Base-by-base conservation (phyloP, 306 rosid species). In the Fragaria ananassa region DNA sequence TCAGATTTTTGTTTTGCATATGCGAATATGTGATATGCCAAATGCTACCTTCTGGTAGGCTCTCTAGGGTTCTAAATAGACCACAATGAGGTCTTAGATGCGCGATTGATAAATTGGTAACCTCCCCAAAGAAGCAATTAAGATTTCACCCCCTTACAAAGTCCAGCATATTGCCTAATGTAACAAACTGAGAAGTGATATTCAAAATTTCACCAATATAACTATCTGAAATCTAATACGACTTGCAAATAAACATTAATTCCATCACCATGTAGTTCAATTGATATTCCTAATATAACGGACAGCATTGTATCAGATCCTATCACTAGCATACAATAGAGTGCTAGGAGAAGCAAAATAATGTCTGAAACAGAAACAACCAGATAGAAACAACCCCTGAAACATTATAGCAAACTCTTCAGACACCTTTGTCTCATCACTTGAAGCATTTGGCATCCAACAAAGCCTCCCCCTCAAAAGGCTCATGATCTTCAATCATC, bases 371-470 rank as follows among this genome's bases (percentile, higher is more conserved):
- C 44, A 58, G 47, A 68, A 37, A 2, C 8, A 50, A 51, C 70
- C 42, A 31, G 11, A 78, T 46, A 10, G 44, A 15, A 70, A 3
- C 6, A 39, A 53, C 17, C 53, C 6, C 51, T 12, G 45, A 72
- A 21, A 50, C 62, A 7, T 34, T 50, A 54, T 49, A 35, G 23
- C 66, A 13, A 53, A 47, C 25, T 35, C 64, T 34, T 11, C 21
- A 1, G 21, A 45, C 39, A 57, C 37, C 35, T 14, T 63, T 21
- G 27, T 37, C 35, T 66, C 15, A n/a, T 90, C 83, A 85, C 91
- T 92, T 90, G 75, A 92, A 88, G 86, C 93, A 92, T 76, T 92
- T 92, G 74, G 97, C 96, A 81, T 87, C 96, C 89, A 92, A 81
- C 53, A 92, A 88, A 45, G 91, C 70, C 77, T 92, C 86, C 23